Percentiles rank a stretch among this genome's conserved stretches.
Evolutionary conservation across 2,329 filamentous ascomycete species (phyloP).

Genomic region (Orbilia brochopaga): DNA sequence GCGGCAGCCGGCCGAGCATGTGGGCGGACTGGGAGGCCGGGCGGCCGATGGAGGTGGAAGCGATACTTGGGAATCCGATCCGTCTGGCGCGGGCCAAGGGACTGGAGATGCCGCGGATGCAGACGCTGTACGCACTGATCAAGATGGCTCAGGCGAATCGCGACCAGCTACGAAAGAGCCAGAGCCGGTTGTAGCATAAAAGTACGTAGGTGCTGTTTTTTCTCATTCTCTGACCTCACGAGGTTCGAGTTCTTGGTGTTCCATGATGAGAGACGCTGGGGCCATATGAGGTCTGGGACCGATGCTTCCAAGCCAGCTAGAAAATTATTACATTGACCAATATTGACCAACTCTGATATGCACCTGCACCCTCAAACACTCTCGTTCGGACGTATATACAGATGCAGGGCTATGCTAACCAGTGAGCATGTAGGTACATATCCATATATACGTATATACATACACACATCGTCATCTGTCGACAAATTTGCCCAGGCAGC

Average conservation of each 20-base stretch:
- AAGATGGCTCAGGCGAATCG: constrained; percentile 48
- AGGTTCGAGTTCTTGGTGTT: too few species aligned
- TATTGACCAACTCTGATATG: constrained; percentile 15
- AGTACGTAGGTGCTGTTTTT: background rate
- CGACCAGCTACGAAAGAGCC: constrained; percentile 18
- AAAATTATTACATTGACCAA: constrained; percentile 43
- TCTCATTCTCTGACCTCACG: background rate
- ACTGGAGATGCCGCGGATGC: constrained; percentile 69
- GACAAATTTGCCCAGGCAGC: too few species aligned
- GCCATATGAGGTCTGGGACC: constrained; percentile 50
- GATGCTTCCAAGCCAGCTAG: constrained; percentile 48
- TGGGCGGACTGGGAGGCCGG: constrained; percentile 72
- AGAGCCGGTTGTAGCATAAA: constrained; percentile 27
- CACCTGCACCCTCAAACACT: background rate
- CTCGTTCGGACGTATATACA: background rate
- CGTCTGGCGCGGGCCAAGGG: constrained; percentile 69
- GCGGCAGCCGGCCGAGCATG: constrained; percentile 72
- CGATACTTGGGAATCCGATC: constrained; percentile 74
- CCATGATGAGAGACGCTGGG: constrained; percentile 49
- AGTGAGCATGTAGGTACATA: too few species aligned
- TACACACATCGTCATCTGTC: too few species aligned
- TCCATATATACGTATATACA: too few species aligned
- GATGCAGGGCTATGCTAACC: background rate
- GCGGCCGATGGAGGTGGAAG: constrained; percentile 72
- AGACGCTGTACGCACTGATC: constrained; percentile 39